These are phyloP conservation scores for Trematosphaeria pertusa DNA, from an alignment of 2,329 filamentous ascomycete genomes.

Conservation along the genomic window DNA sequence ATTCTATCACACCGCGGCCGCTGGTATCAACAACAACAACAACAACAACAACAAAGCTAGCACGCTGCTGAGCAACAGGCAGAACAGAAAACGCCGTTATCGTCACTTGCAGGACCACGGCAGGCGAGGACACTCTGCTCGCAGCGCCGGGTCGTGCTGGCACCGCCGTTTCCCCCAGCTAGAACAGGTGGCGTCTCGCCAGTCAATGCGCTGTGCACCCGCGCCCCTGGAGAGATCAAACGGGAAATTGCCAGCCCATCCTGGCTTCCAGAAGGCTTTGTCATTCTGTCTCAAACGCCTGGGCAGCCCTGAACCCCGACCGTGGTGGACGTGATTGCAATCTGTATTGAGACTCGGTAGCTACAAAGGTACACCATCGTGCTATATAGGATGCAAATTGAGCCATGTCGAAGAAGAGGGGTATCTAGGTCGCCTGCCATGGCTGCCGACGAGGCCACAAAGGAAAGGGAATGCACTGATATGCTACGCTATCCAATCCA, in stretches of 20 bases:
- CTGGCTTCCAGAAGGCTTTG: conserved; percentile 10
- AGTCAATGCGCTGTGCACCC: conserved; percentile 8
- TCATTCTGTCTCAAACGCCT: conserved; percentile 8
- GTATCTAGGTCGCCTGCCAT: conserved; percentile 15
- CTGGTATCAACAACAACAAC: too few relatives aligned
- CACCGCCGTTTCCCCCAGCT: conserved; percentile 1
- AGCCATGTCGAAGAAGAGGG: not conserved
- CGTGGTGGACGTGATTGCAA: not conserved
- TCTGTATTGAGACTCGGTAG: not conserved
- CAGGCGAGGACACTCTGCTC: too few relatives aligned
- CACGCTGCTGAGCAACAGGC: too few relatives aligned
- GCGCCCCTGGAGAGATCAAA: conserved; percentile 3
- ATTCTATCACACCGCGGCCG: too few relatives aligned
- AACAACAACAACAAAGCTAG: too few relatives aligned
- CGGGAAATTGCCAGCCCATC: conserved; percentile 13
- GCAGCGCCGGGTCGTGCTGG: too few relatives aligned
- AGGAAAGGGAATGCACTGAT: not conserved
- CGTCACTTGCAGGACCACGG: too few relatives aligned
- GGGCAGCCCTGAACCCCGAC: not conserved
- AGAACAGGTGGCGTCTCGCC: conserved; percentile 13
- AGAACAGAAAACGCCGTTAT: too few relatives aligned
- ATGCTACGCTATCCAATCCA: conserved; percentile 8
- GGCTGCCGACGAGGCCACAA: conserved; percentile 3
- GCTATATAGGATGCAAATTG: conserved; percentile 15
- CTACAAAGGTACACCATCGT: too few relatives aligned